A percentile compares a stretch with the other conserved stretches of the same genome.
These are phyloP conservation scores for Myotisia sp. DNA, from an alignment of 2,329 filamentous ascomycete species.

Conservation along the genomic window DNA sequence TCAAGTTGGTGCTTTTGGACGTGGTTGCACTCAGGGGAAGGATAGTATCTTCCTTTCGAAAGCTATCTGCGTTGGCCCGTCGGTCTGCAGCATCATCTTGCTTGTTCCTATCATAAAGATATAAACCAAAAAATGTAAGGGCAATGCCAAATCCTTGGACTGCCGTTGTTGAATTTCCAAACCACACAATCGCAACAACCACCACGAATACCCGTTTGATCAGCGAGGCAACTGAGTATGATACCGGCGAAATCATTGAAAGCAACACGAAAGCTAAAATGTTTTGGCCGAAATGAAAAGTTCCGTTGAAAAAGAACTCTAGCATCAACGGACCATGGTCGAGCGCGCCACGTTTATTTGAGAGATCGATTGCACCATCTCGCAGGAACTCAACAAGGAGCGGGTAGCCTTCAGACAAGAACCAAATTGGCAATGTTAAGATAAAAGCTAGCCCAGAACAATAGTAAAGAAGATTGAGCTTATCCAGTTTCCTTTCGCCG, in stretches of 20 bases:
- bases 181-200: slow-evolving; percentile 88
- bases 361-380: slow-evolving; percentile 64
- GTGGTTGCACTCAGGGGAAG: slow-evolving; percentile 47
- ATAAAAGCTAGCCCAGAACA: slow-evolving; percentile 89
- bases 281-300: slow-evolving; percentile 92
- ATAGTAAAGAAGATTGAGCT: slow-evolving; percentile 91
- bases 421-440: slow-evolving; percentile 79
- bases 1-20: slow-evolving; percentile 24
- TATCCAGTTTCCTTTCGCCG: slow-evolving; percentile 71
- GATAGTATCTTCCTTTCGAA: slow-evolving; percentile 47
- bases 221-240: slow-evolving; percentile 87
- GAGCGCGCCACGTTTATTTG: slow-evolving; percentile 59
- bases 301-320: slow-evolving; percentile 95
- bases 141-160: slow-evolving; percentile 73
- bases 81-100: slow-evolving; percentile 79
- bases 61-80: slow-evolving; percentile 50
- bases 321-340: slow-evolving; percentile 48
- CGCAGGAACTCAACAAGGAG: slow-evolving; percentile 64
- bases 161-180: slow-evolving; percentile 71
- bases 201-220: slow-evolving; percentile 98
- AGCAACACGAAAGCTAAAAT: slow-evolving; percentile 87
- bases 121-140: slow-evolving; percentile 82
- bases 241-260: slow-evolving; percentile 88
- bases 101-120: slow-evolving; percentile 86
- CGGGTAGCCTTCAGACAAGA: slow-evolving; percentile 72